A percentile compares a stretch with the other conserved stretches of the same genome.
Conservation (phyloP, 805 yeast species). For the Lipomyces sp. region DNA sequence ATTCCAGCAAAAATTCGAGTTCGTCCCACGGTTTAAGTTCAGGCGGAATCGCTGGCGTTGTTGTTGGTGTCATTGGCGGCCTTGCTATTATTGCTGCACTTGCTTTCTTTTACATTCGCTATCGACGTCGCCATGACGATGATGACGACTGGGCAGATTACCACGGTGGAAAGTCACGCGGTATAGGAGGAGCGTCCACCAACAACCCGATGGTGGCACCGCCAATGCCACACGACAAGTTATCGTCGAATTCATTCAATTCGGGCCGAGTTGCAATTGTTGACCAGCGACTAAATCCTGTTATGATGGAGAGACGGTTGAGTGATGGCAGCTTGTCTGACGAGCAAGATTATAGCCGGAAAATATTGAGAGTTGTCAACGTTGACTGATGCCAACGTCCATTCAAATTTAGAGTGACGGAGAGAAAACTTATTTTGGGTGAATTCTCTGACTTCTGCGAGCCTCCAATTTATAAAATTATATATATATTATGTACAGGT, state of each 20-base stretch:
- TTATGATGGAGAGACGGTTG: constrained; percentile 75
- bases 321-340: constrained; percentile 88
- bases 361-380: constrained; percentile 83
- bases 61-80: constrained; percentile 59
- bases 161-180: constrained; percentile 16
- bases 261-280: constrained; percentile 44
- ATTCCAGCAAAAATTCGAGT: constrained; percentile 38
- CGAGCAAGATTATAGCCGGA: constrained; percentile 79
- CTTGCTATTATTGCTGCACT: constrained; percentile 50
- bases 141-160: constrained; percentile 44
- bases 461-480: background rate
- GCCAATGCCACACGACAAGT: constrained; percentile 17
- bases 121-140: constrained; percentile 48
- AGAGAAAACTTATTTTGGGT: background rate
- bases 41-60: constrained; percentile 68
- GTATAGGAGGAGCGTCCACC: constrained; percentile 11
- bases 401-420: background rate
- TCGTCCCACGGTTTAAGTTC: constrained; percentile 37
- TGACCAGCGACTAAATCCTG: constrained; percentile 73
- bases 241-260: constrained; percentile 29
- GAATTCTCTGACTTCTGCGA: background rate
- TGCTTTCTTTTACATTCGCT: constrained; percentile 51
- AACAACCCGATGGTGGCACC: constrained; percentile 7
- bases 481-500: no score
- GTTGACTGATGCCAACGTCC: constrained; percentile 56